Evolutionary conservation across 2,329 filamentous ascomycete species (phyloP), one percentile per base, ranked within the genome.

Genomic region (Pseudocercospora macadamiae): DNA sequence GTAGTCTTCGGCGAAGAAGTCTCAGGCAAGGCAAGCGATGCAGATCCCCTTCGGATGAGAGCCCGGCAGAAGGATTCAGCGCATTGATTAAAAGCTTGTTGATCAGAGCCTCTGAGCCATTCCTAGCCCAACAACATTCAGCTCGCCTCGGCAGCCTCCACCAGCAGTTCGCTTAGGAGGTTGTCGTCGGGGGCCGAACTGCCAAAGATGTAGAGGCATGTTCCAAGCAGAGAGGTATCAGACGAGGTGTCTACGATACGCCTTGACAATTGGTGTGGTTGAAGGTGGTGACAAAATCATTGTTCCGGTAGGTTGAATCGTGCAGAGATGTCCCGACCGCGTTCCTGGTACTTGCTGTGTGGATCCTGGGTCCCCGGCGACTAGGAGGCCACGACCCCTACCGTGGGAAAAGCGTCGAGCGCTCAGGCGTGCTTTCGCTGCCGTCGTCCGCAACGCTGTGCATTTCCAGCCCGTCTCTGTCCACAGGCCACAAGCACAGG

Each of bases 321-420:
- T 48, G 45, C 45, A 49, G 45, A 49, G 34, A 53, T 53, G 51
- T 28, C 51, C 32, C 30, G 36, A 53, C 51, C 51, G 34, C 51
- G 34, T 53, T 53, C 51, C 51, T 53, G 51, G 51, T 53, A 53
- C 51, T 28, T 53, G 32, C 36, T 26, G 12, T 28, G 51, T 53
- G 51, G 32, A 42, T 42, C 32, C 51, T 42, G 16, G 51, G 18
- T 18, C 34, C 51, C 51, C 32, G 51, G 32, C 51, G 51, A 36
- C 36, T 52, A 48, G 45, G 45, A 48, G 45, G 23, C 25, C 23
- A 32, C 45, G 45, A 48, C 21, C 49, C 49, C 49, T 52, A 30
- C 49, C 32, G 32, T 52, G 49, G 32, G 49, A 36, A 37, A 37
- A 37, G 32, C 34, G 49, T 21, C 49, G 49, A 26, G 44, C 21